Conservation (phyloP, 352 stramenopile species). For the Phytophthora megakarya region DNA sequence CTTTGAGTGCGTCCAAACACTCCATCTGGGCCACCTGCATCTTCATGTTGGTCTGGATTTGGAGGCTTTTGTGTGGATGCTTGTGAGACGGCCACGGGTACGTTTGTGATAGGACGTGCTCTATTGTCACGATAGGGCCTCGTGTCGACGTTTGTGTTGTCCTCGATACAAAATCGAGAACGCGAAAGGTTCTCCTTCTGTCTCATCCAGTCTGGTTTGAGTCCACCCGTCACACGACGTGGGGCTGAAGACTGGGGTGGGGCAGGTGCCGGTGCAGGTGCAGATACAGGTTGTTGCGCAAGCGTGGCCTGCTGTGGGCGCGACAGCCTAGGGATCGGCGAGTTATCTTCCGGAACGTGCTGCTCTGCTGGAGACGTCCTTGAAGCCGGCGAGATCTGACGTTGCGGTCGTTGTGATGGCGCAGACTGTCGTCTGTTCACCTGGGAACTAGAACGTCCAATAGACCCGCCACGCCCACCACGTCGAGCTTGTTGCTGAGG, state of each 20-base stretch:
- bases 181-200: slow-evolving; percentile 61
- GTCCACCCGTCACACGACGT: slow-evolving; percentile 34
- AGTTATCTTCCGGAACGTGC: slow-evolving; percentile 26
- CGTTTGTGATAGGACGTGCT: slow-evolving; percentile 28
- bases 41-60: slow-evolving; percentile 42
- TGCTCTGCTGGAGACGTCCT: slow-evolving; percentile 15
- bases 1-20: slow-evolving; percentile 64
- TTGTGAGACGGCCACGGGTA: slow-evolving; percentile 24
- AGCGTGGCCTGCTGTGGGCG: slow-evolving; percentile 3
- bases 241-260: slow-evolving; percentile 7
- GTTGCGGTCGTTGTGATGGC: slow-evolving; percentile 29
- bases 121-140: slow-evolving; percentile 48
- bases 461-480: slow-evolving; percentile 27
- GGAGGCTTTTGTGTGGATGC: slow-evolving; percentile 1
- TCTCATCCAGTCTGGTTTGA: slow-evolving; percentile 80
- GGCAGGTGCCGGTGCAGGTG: slow-evolving; percentile 9
- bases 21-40: slow-evolving; percentile 48
- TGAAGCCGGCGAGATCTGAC: slow-evolving; percentile 4
- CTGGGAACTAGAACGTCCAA: slow-evolving; percentile 25
- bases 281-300: slow-evolving; percentile 8
- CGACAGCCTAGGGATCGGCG: slow-evolving; percentile 32
- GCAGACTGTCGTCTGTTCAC: slow-evolving; percentile 26
- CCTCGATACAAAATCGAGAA: slow-evolving; percentile 68
- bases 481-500: slow-evolving; percentile 37
- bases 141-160: slow-evolving; percentile 53